These are phyloP conservation scores for Syzygium jambos DNA, from an alignment of 345 rosid genomes.

Conservation along the genomic window DNA sequence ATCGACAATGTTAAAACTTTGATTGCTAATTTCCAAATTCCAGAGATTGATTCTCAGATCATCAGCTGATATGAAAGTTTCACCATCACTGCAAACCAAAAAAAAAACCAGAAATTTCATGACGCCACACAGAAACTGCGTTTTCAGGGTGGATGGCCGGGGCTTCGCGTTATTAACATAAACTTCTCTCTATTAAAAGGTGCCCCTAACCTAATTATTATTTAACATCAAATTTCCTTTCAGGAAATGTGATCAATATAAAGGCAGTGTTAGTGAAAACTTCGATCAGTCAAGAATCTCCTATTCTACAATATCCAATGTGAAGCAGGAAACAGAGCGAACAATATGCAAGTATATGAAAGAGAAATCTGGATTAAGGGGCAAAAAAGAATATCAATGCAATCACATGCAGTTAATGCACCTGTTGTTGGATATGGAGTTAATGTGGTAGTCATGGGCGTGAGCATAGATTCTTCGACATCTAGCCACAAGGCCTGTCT, in stretches of 20 bases:
- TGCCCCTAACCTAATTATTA: not conserved
- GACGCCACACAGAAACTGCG: not conserved
- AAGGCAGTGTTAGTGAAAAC: not conserved
- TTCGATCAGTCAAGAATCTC: not conserved
- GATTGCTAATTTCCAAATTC: conserved; percentile 62
- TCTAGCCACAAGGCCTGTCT: conserved; percentile 80
- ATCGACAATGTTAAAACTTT: conserved; percentile 53
- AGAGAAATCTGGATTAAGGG: not conserved
- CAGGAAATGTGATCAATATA: not conserved
- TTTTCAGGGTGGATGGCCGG: not conserved
- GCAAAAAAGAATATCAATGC: not conserved
- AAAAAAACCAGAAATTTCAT: not conserved
- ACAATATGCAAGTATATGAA: not conserved
- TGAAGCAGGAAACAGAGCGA: not conserved
- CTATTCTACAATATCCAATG: not conserved
- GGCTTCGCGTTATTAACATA: not conserved
- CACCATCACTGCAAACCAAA: conserved; percentile 38
- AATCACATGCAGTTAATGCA: conserved; percentile 4
- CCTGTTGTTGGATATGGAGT: conserved; percentile 88
- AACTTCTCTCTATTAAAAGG: not conserved
- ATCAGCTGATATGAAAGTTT: conserved; percentile 60
- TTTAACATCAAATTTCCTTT: not conserved
- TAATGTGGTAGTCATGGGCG: conserved; percentile 47
- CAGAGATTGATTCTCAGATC: conserved; percentile 58
- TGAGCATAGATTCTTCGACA: conserved; percentile 96